Conservation (phyloP, 768 basidiomycete genomes). For the Asterophora lycoperdoides region DNA sequence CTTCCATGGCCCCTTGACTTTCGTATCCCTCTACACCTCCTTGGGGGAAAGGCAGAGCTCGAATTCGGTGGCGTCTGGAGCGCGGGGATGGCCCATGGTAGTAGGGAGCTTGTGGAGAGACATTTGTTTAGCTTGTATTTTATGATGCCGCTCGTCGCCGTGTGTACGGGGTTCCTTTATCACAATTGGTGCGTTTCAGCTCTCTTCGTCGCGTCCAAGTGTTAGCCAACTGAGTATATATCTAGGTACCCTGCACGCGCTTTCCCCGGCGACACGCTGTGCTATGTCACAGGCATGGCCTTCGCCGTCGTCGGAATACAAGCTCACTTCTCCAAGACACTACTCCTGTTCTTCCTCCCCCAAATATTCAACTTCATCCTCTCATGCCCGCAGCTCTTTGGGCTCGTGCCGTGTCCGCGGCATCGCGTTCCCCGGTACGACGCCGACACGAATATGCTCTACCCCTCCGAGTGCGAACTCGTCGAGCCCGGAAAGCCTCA, state of each 20-base stretch:
- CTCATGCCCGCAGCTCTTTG: constrained; percentile 92
- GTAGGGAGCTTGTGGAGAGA: constrained; percentile 80
- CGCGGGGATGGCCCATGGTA: constrained; percentile 84
- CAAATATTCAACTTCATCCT: constrained; percentile 97
- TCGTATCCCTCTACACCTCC: constrained; percentile 64
- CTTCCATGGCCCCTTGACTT: constrained; percentile 84
- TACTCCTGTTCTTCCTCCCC: constrained; percentile 94
- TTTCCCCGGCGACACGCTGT: constrained; percentile 96
- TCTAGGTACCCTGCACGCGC: constrained; percentile 91
- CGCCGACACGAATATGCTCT: constrained; percentile 64
- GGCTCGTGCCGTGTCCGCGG: constrained; percentile 88
- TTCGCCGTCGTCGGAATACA: constrained; percentile 98
- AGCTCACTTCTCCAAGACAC: constrained; percentile 95
- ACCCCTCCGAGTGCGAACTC: constrained; percentile 71
- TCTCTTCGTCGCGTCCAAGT: too few relatives aligned
- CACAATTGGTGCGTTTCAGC: constrained; percentile 80
- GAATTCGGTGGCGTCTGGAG: constrained; percentile 78
- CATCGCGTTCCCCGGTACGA: constrained; percentile 93
- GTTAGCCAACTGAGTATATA: too few relatives aligned
- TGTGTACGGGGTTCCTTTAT: constrained; percentile 86
- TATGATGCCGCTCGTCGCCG: constrained; percentile 91
- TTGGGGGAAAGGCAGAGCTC: constrained; percentile 61
- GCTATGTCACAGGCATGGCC: constrained; percentile 98
- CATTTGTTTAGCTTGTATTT: constrained; percentile 97
- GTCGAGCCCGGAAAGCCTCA: constrained; percentile 8